These are phyloP conservation scores for Eimeria zaria DNA, from an alignment of 169 alveolate species.

Conservation along the genomic window DNA sequence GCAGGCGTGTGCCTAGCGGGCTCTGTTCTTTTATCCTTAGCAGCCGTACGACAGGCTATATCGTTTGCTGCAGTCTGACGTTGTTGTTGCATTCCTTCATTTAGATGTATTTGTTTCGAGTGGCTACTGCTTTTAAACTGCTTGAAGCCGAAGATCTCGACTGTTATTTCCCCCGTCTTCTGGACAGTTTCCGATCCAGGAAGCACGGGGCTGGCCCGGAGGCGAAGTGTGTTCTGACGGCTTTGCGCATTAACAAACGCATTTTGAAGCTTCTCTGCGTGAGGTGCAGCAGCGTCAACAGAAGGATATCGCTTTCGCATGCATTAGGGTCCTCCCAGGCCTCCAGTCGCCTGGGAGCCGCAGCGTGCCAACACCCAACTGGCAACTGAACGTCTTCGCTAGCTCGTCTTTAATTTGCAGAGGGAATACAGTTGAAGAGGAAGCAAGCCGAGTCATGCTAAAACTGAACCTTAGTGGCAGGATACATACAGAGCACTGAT, in stretches of 20 bases:
- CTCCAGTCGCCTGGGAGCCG: background rate
- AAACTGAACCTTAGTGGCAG: background rate
- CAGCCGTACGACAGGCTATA: background rate
- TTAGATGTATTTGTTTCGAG: background rate
- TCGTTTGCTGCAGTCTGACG: background rate
- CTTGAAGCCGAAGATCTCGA: slow-evolving; percentile 9
- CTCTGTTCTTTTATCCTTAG: slow-evolving; percentile 27
- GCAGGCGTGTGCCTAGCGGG: slow-evolving; percentile 20
- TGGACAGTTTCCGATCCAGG: slow-evolving; percentile 9
- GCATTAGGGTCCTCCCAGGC: background rate
- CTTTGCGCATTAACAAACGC: background rate
- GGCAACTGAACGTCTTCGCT: background rate
- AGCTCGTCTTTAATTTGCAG: background rate
- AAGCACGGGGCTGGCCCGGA: slow-evolving; percentile 42
- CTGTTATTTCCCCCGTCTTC: background rate
- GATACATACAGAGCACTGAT: background rate
- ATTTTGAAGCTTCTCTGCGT: background rate
- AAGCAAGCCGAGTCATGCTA: background rate
- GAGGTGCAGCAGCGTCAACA: background rate
- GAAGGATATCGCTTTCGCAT: background rate
- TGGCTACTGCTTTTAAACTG: background rate
- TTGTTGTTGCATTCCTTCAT: background rate
- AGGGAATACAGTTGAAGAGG: background rate
- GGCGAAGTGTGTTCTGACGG: slow-evolving; percentile 5
- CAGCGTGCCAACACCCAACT: background rate